Evolutionary conservation across 768 basidiomycete species (phyloP), one percentile per base, ranked within the genome.

Genomic region (Boletus sp.): DNA sequence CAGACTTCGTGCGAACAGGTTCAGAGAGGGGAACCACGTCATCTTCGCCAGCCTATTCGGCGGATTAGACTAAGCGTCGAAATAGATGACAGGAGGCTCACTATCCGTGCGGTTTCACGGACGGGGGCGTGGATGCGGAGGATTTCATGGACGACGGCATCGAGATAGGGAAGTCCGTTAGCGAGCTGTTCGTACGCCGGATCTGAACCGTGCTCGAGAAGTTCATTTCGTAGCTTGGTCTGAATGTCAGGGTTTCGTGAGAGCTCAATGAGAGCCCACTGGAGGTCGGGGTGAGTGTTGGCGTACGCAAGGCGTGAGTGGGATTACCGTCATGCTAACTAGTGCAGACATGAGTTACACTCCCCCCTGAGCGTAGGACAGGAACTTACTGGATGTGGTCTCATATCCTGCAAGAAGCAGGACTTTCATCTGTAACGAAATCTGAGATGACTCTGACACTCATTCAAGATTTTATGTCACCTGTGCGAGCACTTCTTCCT

Each of bases 11-110:
- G 18, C 64, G 68, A n/a, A 86, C 62, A 1, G 84, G 83, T 4
- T 65, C 63, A 2, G 75, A 75, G 11, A 89, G 77, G 0, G 86
- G 86, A 5, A 90, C 75, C 0, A 85, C 64, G 55, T 85, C 82
- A 60, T 87, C 85, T 57, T 79, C 72, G 1, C 65, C 57, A 0
- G 82, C 79, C 77, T 84, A 55, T 7, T 24, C 24, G 24, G 24
- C 24, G 24, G 24, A 24, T 24, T 24, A 24, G 24, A 24, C 24
- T 24, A 24, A 24, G 24, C 24, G 24, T 24, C 24, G 24, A 24
- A 24, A 24, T 24, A 24, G 24, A 24, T 24, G 24, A 24, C 24
- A 24, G 24, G 24, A 24, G 24, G 24, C 7, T 47, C 0, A 66
- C 67, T 1, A 58, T 2, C 8, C 63, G 59, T 0, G 35, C 30